These are phyloP conservation scores for Pseudogymnoascus verrucosus DNA, from an alignment of 2,329 filamentous ascomycete genomes.

Conservation along the genomic window DNA sequence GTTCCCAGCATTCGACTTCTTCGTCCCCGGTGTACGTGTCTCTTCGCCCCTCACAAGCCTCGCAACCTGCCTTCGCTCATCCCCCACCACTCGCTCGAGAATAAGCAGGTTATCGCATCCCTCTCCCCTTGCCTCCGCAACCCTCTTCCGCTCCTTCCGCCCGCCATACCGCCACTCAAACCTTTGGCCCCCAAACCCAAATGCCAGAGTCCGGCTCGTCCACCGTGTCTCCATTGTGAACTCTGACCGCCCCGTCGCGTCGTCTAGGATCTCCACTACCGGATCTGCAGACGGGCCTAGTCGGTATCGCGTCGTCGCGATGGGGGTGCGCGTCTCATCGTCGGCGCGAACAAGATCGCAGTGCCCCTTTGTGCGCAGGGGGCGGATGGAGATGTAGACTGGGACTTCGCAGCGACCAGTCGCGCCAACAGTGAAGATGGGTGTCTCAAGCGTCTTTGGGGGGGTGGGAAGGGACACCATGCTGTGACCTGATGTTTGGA, in stretches of 20 bases:
- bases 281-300: conserved; percentile 48
- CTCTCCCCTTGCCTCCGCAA: conserved; percentile 38
- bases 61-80: conserved; percentile 29
- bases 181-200: conserved; percentile 38
- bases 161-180: conserved; percentile 50
- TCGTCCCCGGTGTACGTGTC: conserved; percentile 34
- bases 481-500: conserved; percentile 39
- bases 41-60: conserved; percentile 36
- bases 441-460: conserved; percentile 33
- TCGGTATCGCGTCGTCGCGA: conserved; percentile 48
- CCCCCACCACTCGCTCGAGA: conserved; percentile 37
- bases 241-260: conserved; percentile 10
- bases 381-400: conserved; percentile 45
- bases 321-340: conserved; percentile 27
- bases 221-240: conserved; percentile 29
- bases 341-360: conserved; percentile 40
- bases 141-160: conserved; percentile 37
- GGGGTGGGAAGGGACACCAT: conserved; percentile 36
- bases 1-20: conserved; percentile 36
- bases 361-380: conserved; percentile 37
- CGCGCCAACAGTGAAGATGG: conserved; percentile 36
- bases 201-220: conserved; percentile 38
- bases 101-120: conserved; percentile 39
- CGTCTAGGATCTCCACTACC: conserved; percentile 28
- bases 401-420: conserved; percentile 28